Evolutionary conservation across 2,329 filamentous ascomycete species (phyloP).

Genomic region (Fusarium sp.): DNA sequence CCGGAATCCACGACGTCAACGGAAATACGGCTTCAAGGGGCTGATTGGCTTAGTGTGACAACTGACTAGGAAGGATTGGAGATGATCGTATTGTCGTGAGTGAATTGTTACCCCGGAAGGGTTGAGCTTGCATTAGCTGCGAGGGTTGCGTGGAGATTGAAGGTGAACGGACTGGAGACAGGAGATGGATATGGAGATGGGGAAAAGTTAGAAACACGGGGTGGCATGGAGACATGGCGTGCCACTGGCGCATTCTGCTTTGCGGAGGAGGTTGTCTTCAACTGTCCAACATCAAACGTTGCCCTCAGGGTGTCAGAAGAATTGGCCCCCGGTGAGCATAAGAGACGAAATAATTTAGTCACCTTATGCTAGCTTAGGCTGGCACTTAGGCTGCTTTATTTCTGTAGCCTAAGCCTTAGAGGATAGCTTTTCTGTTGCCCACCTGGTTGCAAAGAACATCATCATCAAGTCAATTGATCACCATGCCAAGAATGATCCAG

Average conservation of each 20-base stretch:
- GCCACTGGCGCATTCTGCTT: neutral
- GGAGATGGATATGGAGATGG: constrained; percentile 12
- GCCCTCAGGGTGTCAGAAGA: too few relatives aligned
- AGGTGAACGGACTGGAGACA: neutral
- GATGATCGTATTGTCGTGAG: neutral
- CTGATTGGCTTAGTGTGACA: constrained; percentile 15
- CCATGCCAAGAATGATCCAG: neutral
- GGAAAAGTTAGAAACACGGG: neutral
- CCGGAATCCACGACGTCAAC: neutral
- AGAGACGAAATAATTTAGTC: too few relatives aligned
- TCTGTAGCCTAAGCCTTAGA: too few relatives aligned
- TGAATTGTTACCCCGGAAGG: constrained; percentile 21
- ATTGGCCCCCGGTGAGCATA: too few relatives aligned
- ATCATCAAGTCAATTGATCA: neutral
- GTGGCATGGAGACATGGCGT: neutral
- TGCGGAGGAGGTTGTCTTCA: neutral
- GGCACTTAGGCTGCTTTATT: too few relatives aligned
- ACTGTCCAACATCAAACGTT: neutral
- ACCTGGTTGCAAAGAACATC: neutral
- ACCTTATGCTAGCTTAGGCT: too few relatives aligned
- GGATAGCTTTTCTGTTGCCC: too few relatives aligned
- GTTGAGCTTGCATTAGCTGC: constrained; percentile 21
- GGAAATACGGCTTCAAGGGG: constrained; percentile 3
- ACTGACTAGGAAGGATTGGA: neutral
- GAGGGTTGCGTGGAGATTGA: constrained; percentile 6